These are phyloP conservation scores for Polytrichum commune DNA, from an alignment of 225 moss, liverwort and hornwort genomes.

Conservation along the genomic window DNA sequence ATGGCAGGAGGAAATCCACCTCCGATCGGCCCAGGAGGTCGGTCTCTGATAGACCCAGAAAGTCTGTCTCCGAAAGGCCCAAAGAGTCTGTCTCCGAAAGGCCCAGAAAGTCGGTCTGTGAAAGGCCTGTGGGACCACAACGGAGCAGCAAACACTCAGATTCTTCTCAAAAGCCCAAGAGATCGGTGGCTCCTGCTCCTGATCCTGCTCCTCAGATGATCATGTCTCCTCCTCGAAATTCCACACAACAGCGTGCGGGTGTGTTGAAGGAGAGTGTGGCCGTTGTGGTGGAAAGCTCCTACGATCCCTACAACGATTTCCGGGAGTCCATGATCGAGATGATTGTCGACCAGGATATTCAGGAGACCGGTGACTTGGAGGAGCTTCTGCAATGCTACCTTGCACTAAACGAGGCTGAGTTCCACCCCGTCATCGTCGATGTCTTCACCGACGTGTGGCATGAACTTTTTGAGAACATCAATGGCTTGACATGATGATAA, in stretches of 20 bases:
- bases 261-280: slow-evolving; percentile 46
- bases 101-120: too few relatives aligned
- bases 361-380: slow-evolving; percentile 65
- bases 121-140: too few relatives aligned
- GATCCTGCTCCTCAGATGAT: slow-evolving; percentile 5
- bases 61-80: too few relatives aligned
- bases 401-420: slow-evolving; percentile 76
- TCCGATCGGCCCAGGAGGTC: too few relatives aligned
- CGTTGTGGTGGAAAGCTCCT: slow-evolving; percentile 55
- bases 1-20: neutral
- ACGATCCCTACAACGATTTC: slow-evolving; percentile 57
- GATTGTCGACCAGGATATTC: slow-evolving; percentile 69
- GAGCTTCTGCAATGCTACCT: slow-evolving; percentile 86
- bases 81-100: too few relatives aligned
- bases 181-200: neutral
- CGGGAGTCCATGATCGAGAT: slow-evolving; percentile 64
- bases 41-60: too few relatives aligned
- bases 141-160: slow-evolving; percentile 3
- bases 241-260: slow-evolving; percentile 1
- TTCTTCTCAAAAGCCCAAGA: neutral
- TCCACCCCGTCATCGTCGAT: slow-evolving; percentile 74
- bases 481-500: too few relatives aligned
- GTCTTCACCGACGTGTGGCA: slow-evolving; percentile 90
- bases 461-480: slow-evolving; percentile 53
- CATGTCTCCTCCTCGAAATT: slow-evolving; percentile 1